Evolutionary conservation across 2,329 filamentous ascomycete species (phyloP), one percentile per base, ranked within the genome.

Genomic region (Cytospora paraplurivora): DNA sequence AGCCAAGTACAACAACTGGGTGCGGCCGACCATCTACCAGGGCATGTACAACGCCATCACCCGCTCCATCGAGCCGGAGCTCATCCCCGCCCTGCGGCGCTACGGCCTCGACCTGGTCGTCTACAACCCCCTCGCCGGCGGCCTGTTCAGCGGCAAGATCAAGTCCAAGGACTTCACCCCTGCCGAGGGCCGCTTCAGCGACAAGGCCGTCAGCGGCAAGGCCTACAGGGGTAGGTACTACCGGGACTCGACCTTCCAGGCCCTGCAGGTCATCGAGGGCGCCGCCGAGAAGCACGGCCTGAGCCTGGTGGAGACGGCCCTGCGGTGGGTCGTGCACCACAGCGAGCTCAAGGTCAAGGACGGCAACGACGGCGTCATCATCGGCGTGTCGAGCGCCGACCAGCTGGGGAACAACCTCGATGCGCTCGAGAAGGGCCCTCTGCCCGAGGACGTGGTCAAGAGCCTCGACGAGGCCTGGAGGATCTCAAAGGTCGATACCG

Each of bases 21-120:
- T 96, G 17, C 85, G 88, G 47, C 92, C 92, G 1, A 92, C 89
- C 0, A 86, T 96, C 62, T 50, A 50, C 56, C 92, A 95, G 76
- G 93, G 83, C 70, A 94, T 96, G 90, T 94, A 94, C 77, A 94
- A 94, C 75, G 86, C 85, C 63, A 90, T 93, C 68, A 91, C 88
- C 27, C 86, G 92, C 59, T 85, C 84, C 61, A 88, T 94, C 67
- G 92, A 95, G 74, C 74, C 84, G 0, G 91, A 95, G 74, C 79
- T 95, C 50, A 82, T 95, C 60, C 86, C 87, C 3, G 86, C 87
- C 27, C 93, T 89, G 72, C 85, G 86, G 27, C 85, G 90, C 59
- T 94, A 92, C 73, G 90, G 89, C 1, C 81, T 95, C 27, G 89
- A 93, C 67, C 82, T 95, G 53, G 91, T 94, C 8, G 81, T 92